Evolutionary conservation across 208 protist genomes (phyloP).

Genomic region (Trypanosoma platydactyli): DNA sequence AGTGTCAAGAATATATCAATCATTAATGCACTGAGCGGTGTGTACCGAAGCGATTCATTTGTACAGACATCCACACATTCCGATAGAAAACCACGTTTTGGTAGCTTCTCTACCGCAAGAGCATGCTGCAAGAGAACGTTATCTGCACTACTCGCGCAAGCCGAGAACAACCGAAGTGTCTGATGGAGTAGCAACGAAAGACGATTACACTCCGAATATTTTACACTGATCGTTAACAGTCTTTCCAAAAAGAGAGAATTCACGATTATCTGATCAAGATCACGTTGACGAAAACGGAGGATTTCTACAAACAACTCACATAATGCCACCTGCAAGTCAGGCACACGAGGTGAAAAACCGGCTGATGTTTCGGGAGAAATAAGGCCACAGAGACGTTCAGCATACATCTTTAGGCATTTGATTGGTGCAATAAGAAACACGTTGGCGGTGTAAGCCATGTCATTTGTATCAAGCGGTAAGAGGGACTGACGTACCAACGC

Average conservation of each 20-base stretch:
- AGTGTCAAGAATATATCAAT: slow-evolving; percentile 36
- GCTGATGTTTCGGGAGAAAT: slow-evolving; percentile 8
- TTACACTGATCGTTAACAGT: slow-evolving; percentile 40
- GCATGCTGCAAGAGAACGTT: slow-evolving; percentile 21
- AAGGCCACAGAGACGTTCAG: slow-evolving; percentile 36
- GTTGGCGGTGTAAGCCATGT: slow-evolving; percentile 41
- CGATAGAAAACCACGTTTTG: slow-evolving; percentile 16
- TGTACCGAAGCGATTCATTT: slow-evolving; percentile 5
- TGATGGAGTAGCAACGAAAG: slow-evolving; percentile 41
- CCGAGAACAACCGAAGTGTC: slow-evolving; percentile 46
- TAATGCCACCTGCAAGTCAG: slow-evolving; percentile 34
- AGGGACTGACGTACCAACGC: slow-evolving; percentile 57
- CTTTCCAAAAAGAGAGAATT: slow-evolving; percentile 44
- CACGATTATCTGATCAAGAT: slow-evolving; percentile 45
- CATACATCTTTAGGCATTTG: slow-evolving; percentile 29
- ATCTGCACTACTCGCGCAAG: slow-evolving; percentile 16
- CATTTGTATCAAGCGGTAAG: slow-evolving; percentile 40
- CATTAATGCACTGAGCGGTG: slow-evolving; percentile 17
- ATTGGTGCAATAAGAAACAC: slow-evolving; percentile 40
- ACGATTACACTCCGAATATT: slow-evolving; percentile 48
- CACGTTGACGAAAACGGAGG: slow-evolving; percentile 35
- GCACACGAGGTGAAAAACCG: slow-evolving; percentile 15
- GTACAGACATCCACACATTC: slow-evolving; percentile 14
- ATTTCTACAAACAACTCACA: slow-evolving; percentile 69
- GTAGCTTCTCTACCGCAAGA: slow-evolving; percentile 1